phyloP scores from a whole-genome alignment of 1,284 basidiomycete species.

The Fistulina hepatica region DNA sequence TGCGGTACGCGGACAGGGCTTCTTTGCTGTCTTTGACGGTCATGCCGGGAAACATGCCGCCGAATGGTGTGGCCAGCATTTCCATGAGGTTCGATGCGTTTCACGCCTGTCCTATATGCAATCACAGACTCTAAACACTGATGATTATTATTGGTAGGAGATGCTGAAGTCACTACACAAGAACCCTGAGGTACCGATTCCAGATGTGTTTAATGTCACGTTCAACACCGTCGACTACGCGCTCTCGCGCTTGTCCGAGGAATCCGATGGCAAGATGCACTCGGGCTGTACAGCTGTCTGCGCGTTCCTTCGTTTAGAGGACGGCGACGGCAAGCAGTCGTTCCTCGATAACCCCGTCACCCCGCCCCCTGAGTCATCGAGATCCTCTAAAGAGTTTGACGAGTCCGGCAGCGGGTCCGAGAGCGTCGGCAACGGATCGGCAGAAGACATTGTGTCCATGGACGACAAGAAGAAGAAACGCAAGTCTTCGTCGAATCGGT shows the following conservation, averaged over 20 bases:
- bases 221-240: conserved; percentile 86
- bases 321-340: conserved; percentile 55
- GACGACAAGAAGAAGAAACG: conserved; percentile 28
- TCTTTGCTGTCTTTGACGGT: conserved; percentile 97
- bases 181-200: conserved; percentile 51
- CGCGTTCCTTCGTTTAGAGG: conserved; percentile 94
- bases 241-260: conserved; percentile 74
- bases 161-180: conserved; percentile 42
- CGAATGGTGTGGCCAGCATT: conserved; percentile 96
- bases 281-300: conserved; percentile 97
- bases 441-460: conserved; percentile 9
- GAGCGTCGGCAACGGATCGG: conserved; percentile 15
- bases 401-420: conserved; percentile 25
- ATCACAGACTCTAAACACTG: conserved; percentile 3
- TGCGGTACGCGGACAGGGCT: conserved; percentile 85
- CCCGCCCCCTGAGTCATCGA: conserved; percentile 25
- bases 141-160: conserved; percentile 29
- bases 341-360: conserved; percentile 34
- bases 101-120: conserved; percentile 4
- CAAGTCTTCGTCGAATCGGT: conserved; percentile 31
- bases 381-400: conserved; percentile 25
- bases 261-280: conserved; percentile 81
- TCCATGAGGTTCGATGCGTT: conserved; percentile 80
- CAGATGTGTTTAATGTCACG: conserved; percentile 85
- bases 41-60: conserved; percentile 98